Percentiles rank a stretch among this genome's conserved stretches.
These are phyloP conservation scores for Steccherinum ochraceum DNA, from an alignment of 768 basidiomycete species.

Conservation along the genomic window DNA sequence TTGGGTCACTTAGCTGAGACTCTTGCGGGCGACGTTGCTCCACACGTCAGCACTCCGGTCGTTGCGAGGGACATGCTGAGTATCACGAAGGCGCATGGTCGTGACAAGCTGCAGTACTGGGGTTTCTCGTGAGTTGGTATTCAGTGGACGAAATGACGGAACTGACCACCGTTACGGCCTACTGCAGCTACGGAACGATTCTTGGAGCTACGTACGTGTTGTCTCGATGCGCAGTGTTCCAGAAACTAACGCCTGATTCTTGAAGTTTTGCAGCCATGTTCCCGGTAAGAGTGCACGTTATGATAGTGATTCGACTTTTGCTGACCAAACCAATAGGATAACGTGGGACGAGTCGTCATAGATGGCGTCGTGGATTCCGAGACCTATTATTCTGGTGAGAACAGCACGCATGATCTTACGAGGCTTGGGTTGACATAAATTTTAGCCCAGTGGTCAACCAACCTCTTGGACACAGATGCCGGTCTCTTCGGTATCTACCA, in stretches of 20 bases:
- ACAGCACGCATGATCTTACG: not conserved
- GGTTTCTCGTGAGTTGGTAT: constrained; percentile 14
- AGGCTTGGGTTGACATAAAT: not conserved
- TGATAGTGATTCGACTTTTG: not conserved
- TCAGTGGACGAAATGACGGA: not conserved
- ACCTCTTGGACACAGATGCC: constrained; percentile 13
- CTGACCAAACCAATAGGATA: constrained; percentile 11
- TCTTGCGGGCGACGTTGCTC: not conserved
- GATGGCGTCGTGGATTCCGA: constrained; percentile 22
- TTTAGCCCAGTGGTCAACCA: constrained; percentile 7
- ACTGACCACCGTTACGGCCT: not conserved
- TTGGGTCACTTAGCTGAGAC: constrained; percentile 8
- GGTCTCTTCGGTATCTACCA: constrained; percentile 3
- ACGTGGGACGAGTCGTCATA: constrained; percentile 26
- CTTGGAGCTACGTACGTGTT: constrained; percentile 12
- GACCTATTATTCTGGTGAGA: constrained; percentile 14
- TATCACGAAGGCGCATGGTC: constrained; percentile 22
- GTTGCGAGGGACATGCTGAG: constrained; percentile 26
- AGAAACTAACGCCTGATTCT: not conserved
- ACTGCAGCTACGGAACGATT: constrained; percentile 7
- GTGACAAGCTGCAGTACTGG: constrained; percentile 25
- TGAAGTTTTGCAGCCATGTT: constrained; percentile 4
- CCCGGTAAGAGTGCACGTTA: constrained; percentile 10
- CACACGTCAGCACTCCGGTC: constrained; percentile 20
- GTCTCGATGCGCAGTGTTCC: not conserved